phyloP scores from a whole-genome alignment of 805 yeast species.

The Pichia insulana region DNA sequence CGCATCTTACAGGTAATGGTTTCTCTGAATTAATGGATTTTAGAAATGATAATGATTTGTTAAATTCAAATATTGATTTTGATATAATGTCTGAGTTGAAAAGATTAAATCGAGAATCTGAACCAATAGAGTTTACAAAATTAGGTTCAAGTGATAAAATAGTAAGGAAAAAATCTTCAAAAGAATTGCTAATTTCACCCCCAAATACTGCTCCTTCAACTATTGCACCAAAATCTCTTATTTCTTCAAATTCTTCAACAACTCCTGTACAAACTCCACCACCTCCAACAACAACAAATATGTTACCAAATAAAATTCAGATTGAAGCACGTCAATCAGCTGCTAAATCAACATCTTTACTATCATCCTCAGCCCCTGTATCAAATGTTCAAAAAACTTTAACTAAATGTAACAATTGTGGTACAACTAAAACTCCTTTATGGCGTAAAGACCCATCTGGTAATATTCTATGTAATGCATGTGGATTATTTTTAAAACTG shows the following conservation, averaged over 20 bases:
- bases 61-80: not conserved
- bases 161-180: not conserved
- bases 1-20: not conserved
- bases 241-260: not conserved
- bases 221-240: not conserved
- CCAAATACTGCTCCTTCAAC: not conserved
- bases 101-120: not conserved
- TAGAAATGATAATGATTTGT: not conserved
- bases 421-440: conserved; percentile 50
- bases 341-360: not conserved
- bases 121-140: too few relatives aligned
- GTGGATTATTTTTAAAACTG: conserved; percentile 51
- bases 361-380: conserved; percentile 16
- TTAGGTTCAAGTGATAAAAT: not conserved
- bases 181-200: not conserved
- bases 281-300: not conserved
- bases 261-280: not conserved
- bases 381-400: conserved; percentile 12
- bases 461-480: conserved; percentile 54
- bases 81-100: not conserved
- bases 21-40: not conserved
- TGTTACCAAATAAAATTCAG: conserved; percentile 5
- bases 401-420: conserved; percentile 47
- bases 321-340: conserved; percentile 6
- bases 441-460: conserved; percentile 57